These are phyloP conservation scores for Wakefieldia striispora DNA, from an alignment of 768 basidiomycete genomes.

Conservation along the genomic window DNA sequence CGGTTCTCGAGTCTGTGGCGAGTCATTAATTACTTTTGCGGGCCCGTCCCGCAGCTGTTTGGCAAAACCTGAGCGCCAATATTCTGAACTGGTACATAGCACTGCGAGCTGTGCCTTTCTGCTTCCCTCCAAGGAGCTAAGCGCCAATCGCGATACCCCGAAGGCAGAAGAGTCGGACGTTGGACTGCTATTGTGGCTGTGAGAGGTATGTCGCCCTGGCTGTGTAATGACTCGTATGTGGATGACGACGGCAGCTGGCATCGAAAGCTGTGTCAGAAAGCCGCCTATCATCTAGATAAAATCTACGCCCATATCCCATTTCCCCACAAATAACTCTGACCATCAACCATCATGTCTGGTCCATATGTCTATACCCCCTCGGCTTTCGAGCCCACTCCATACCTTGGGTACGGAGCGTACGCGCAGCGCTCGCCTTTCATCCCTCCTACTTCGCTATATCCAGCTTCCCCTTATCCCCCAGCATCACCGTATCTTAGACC, in stretches of 20 bases:
- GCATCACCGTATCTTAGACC: conserved; percentile 30
- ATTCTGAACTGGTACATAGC: neutral
- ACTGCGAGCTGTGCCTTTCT: conserved; percentile 2
- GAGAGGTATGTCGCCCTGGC: conserved; percentile 14
- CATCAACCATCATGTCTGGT: conserved; percentile 32
- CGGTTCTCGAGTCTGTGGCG: neutral
- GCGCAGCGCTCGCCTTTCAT: conserved; percentile 44
- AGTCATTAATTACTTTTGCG: neutral
- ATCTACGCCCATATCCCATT: neutral
- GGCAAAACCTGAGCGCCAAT: neutral
- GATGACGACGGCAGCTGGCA: neutral
- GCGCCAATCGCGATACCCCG: too few species aligned
- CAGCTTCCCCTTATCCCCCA: conserved; percentile 36
- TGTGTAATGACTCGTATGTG: conserved; percentile 7
- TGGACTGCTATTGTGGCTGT: conserved; percentile 17
- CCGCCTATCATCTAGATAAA: conserved; percentile 19
- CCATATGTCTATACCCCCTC: conserved; percentile 45
- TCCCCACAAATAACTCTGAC: neutral
- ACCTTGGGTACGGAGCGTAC: conserved; percentile 31
- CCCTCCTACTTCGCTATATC: conserved; percentile 37
- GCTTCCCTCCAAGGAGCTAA: neutral
- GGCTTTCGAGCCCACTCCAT: conserved; percentile 35
- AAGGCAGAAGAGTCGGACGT: neutral
- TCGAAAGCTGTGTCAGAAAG: conserved; percentile 12
- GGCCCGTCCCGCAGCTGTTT: neutral